Conservation (phyloP, 164 flowering plant genomes). For the Dillenia suffruticosa region DNA sequence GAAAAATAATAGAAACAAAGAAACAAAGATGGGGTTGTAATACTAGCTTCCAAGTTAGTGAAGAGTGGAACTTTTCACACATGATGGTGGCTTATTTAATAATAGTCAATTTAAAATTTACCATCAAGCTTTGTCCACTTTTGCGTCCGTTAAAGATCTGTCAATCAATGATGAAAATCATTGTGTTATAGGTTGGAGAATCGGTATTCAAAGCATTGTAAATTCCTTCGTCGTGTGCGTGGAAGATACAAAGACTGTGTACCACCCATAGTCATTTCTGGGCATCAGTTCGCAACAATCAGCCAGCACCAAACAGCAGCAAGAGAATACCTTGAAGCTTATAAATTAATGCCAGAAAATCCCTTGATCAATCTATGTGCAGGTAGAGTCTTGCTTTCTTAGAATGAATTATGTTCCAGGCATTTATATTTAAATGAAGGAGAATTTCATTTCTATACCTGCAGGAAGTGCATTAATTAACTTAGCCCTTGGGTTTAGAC, state of each 20-base stretch:
- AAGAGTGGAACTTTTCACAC: too few relatives aligned
- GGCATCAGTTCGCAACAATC: conserved; percentile 60
- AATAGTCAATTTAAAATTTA: too few relatives aligned
- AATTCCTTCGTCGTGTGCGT: conserved; percentile 58
- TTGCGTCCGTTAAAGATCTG: too few relatives aligned
- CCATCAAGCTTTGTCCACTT: too few relatives aligned
- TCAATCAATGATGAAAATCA: too few relatives aligned
- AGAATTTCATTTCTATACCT: background rate
- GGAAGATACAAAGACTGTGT: conserved; percentile 43
- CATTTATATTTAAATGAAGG: background rate
- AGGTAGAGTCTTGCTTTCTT: conserved; percentile 31
- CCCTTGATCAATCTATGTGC: conserved; percentile 85
- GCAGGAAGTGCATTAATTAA: conserved; percentile 83
- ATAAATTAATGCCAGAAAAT: conserved; percentile 71
- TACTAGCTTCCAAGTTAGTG: too few relatives aligned
- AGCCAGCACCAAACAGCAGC: conserved; percentile 89
- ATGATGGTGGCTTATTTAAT: too few relatives aligned
- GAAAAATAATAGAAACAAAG: too few relatives aligned
- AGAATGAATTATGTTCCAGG: background rate
- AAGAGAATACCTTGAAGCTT: conserved; percentile 76
- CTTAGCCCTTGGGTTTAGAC: conserved; percentile 74
- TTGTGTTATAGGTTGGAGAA: conserved; percentile 36
- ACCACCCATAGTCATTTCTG: conserved; percentile 68
- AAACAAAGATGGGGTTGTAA: too few relatives aligned
- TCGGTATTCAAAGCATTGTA: conserved; percentile 45